Evolutionary conservation across 1,284 basidiomycete species (phyloP), one percentile per base, ranked within the genome.

Genomic region (Leccinum solheimii): DNA sequence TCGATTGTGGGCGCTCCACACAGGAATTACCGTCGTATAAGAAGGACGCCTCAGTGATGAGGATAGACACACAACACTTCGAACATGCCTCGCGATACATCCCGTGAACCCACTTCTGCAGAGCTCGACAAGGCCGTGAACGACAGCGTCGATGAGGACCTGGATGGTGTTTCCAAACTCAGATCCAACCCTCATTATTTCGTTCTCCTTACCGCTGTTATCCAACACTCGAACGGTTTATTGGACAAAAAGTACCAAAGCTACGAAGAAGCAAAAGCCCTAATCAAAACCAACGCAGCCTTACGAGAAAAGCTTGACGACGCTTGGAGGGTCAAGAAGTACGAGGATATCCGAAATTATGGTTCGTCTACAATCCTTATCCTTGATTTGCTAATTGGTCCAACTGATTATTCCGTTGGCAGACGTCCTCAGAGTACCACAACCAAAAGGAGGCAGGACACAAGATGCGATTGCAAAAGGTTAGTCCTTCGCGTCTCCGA

Each of bases 181-280:
- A 5, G 1, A 5, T 23, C 48, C 0, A 5, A 21, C 48, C 7
- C 0, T 49, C 48, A 49, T 1, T 49, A 8, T 14, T 0, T 2
- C 11, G 8, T 0, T 0, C 48, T 49, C 21, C 48, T 49, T 3
- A 2, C 48, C 4, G 48, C 48, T 6, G 1, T 45, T 13, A 10
- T 45, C 11, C 0, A 49, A 49, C 48, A 49, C 48, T 49, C 48
- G 8, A 23, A 45, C 11, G 11, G 11, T 21, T 5, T 13, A 21
- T 13, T 45, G 48, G 48, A 49, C 13, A 48, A 21, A 3, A 49
- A 21, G 48, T 49, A 21, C 43, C 11, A 27, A 27, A 0, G 26
- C 26, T 27, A 27, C 7, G 26, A 27, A 43, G 11, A 11, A 21
- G 40, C 40, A 19, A 43, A 43, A 43, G 2, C 3, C 7, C 43